Base-by-base conservation (phyloP, 2,329 filamentous ascomycete genomes). In the Botrytis porri region DNA sequence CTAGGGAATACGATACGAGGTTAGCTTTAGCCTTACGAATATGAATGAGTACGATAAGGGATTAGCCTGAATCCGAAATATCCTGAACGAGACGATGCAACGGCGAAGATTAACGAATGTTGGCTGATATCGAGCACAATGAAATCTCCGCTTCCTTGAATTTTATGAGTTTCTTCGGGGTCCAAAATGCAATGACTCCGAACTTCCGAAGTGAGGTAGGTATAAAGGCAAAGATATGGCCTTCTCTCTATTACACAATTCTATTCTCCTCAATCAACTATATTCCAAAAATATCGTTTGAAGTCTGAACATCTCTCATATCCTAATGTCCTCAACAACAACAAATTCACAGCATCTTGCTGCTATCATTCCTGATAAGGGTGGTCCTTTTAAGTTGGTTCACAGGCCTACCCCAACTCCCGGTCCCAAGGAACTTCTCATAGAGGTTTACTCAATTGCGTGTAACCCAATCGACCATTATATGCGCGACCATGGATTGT, bases 391-490 rank as follows among this genome's bases (percentile, higher is more conserved):
- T 5, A 16, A 69, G 48, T 32, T 72, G 16, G 51, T 45, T 45
- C 29, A 69, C 14, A 43, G 63, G 10, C 75, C 75, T 1, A 84
- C 82, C 0, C 83, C 83, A 12, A 79, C 80, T 14, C 81, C 83
- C 71, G 81, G 82, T 4, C 82, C 82, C 35, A 71, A 75, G 32
- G 82, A 85, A 41, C 76, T 85, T 71, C 82, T 84, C 43, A 80
- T 84, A 74, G 79, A 77, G 3, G 80, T 84, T 74, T 80, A 82
- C 70, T 81, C 83, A 18, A 77, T 83, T 18, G 83, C 82, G 22
- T 77, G 84, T 48, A 85, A 85, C 69, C 83, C 83, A 1, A 78
- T 83, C 72, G 83, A 84, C 71, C 71, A 66, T 69, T 63, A 77
- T 14, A 67, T 67, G 43, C 83, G 81, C 45, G 80, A 81, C 39